These are phyloP conservation scores for Trichoderma sp. DNA, from an alignment of 2,329 filamentous ascomycete genomes.

Conservation along the genomic window DNA sequence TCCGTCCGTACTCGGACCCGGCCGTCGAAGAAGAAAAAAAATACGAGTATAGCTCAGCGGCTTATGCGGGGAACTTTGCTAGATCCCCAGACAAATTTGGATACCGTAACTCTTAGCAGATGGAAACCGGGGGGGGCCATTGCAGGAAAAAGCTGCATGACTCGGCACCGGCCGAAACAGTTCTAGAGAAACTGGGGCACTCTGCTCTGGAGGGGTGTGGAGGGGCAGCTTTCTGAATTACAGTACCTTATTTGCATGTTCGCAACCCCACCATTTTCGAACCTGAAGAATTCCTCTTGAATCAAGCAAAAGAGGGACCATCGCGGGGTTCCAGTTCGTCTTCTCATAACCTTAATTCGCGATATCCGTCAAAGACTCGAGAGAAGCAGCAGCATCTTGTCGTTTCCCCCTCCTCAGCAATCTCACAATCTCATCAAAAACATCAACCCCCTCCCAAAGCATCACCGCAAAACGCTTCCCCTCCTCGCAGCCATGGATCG, in stretches of 20 bases:
- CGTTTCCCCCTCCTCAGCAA: neutral
- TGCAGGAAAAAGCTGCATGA: conserved; percentile 8
- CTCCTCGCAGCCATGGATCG: conserved; percentile 24
- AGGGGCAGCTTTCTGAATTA: conserved; percentile 9
- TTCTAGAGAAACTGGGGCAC: conserved; percentile 15
- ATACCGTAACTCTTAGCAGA: conserved; percentile 6
- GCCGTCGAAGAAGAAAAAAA: neutral
- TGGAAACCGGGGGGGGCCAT: neutral
- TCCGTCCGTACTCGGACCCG: conserved; percentile 14
- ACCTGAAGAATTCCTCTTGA: neutral
- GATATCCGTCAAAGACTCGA: too few relatives aligned
- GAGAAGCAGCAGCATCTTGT: too few relatives aligned
- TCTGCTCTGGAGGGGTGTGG: conserved; percentile 11
- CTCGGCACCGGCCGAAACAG: conserved; percentile 13
- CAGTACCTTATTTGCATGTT: too few relatives aligned
- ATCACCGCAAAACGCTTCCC: neutral
- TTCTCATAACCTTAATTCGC: too few relatives aligned
- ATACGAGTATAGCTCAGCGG: neutral
- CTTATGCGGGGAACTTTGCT: too few relatives aligned
- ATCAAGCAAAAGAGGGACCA: neutral
- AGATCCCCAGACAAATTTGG: too few relatives aligned
- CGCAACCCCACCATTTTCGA: neutral
- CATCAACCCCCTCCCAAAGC: neutral
- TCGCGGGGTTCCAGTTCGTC: neutral
- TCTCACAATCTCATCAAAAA: too few relatives aligned